Evolutionary conservation across 108 stramenopile species (phyloP).

Genomic region (Cyclostephanos tholiformis): DNA sequence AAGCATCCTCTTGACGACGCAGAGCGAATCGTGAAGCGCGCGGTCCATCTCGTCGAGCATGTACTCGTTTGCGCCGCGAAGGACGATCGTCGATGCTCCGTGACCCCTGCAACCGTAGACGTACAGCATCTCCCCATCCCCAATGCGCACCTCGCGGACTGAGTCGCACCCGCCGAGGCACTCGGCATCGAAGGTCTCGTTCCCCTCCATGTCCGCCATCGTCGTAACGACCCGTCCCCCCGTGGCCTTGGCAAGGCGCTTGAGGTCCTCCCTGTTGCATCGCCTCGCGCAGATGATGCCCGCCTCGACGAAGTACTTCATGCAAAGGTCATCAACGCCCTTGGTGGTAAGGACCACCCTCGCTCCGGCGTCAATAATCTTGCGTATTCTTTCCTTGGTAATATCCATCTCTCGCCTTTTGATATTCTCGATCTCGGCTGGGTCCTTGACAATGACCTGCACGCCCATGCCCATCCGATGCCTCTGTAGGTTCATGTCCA

Average conservation of each 20-base stretch:
- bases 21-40: slow-evolving; percentile 96
- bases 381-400: slow-evolving; percentile 98
- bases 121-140: slow-evolving; percentile 98
- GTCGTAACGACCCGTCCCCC: slow-evolving; percentile 95
- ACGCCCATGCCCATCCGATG: slow-evolving; percentile 99
- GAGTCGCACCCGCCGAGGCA: slow-evolving; percentile 88
- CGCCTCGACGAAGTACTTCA: slow-evolving; percentile 99
- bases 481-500: slow-evolving; percentile 99
- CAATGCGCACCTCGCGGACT: slow-evolving; percentile 94
- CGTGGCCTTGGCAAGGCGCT: slow-evolving; percentile 98
- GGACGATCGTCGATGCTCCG: slow-evolving; percentile 94
- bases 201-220: slow-evolving; percentile 99
- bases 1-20: slow-evolving; percentile 98
- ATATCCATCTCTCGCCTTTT: slow-evolving; percentile 99
- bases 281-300: slow-evolving; percentile 95
- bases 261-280: slow-evolving; percentile 95
- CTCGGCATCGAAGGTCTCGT: slow-evolving; percentile 95
- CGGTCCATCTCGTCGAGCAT: slow-evolving; percentile 99
- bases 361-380: slow-evolving; percentile 96
- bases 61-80: slow-evolving; percentile 99
- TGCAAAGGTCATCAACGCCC: slow-evolving; percentile 98
- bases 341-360: slow-evolving; percentile 98
- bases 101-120: slow-evolving; percentile 88
- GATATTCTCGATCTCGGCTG: slow-evolving; percentile 94
- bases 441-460: slow-evolving; percentile 90